Evolutionary conservation across 805 yeast species (phyloP).

Genomic region (Pichia sporocuriosa): DNA sequence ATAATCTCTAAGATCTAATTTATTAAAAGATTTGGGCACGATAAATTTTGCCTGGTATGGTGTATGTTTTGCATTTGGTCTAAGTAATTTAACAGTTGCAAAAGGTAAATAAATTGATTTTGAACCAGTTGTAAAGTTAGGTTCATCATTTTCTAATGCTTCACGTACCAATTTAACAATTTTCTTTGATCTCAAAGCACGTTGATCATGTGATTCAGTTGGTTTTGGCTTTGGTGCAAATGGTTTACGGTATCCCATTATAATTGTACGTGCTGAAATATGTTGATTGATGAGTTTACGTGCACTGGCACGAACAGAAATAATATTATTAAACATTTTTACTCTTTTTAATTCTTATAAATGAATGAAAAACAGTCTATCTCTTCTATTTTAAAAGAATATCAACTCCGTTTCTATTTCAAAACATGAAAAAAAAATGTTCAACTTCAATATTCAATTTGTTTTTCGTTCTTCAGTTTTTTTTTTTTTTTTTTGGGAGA

Average conservation of each 20-base stretch:
- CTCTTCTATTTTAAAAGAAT: too few species aligned
- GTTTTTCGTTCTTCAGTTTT: too few species aligned
- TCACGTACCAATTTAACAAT: constrained; percentile 30
- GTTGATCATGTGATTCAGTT: constrained; percentile 17
- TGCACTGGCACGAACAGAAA: neutral
- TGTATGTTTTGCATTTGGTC: constrained; percentile 94
- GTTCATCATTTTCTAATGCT: constrained; percentile 52
- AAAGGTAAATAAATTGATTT: constrained; percentile 76
- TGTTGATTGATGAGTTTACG: neutral
- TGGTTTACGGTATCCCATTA: constrained; percentile 27
- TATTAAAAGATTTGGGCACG: constrained; percentile 91
- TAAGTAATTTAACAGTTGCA: constrained; percentile 69
- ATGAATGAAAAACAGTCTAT: too few species aligned
- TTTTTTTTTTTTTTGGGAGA: too few species aligned
- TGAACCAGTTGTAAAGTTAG: constrained; percentile 81
- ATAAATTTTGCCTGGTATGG: constrained; percentile 96
- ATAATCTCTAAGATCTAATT: constrained; percentile 90
- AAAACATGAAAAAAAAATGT: too few species aligned
- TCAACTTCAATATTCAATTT: too few species aligned
- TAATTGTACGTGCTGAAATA: constrained; percentile 19
- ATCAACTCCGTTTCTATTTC: too few species aligned
- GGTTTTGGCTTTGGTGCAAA: constrained; percentile 21
- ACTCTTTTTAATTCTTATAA: too few species aligned
- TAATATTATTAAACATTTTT: neutral
- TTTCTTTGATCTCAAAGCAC: constrained; percentile 24